These are phyloP conservation scores for Scleroderma bovista DNA, from an alignment of 768 basidiomycete genomes.

Conservation along the genomic window DNA sequence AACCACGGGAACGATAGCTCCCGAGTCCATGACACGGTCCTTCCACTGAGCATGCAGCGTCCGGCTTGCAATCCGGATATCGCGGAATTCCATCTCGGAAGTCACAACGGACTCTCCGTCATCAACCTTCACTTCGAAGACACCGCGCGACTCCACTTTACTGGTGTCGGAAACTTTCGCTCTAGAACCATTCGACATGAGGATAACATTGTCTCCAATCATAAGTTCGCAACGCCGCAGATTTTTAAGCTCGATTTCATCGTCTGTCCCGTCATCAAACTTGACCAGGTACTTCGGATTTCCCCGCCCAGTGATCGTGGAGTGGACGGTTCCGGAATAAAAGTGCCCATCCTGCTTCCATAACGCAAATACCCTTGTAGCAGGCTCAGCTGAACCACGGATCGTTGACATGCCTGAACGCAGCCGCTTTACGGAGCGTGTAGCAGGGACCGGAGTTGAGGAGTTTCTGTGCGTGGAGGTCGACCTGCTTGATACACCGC, in stretches of 20 bases:
- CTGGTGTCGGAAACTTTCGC: slow-evolving; percentile 30
- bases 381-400: slow-evolving; percentile 14
- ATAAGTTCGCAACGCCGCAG: slow-evolving; percentile 49
- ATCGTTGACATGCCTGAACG: slow-evolving; percentile 33
- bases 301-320: slow-evolving; percentile 8
- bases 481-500: slow-evolving; percentile 17
- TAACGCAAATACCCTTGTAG: slow-evolving; percentile 64
- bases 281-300: slow-evolving; percentile 39
- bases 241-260: slow-evolving; percentile 41
- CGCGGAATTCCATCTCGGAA: slow-evolving; percentile 27
- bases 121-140: slow-evolving; percentile 37
- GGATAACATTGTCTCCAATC: slow-evolving; percentile 53
- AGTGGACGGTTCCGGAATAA: slow-evolving; percentile 54
- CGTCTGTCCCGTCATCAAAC: slow-evolving; percentile 63
- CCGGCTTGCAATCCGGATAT: slow-evolving; percentile 47
- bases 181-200: slow-evolving; percentile 23
- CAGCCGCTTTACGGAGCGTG: slow-evolving; percentile 34
- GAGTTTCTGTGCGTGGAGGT: slow-evolving; percentile 24
- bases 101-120: slow-evolving; percentile 26
- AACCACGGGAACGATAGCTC: slow-evolving; percentile 39
- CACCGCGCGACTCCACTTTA: slow-evolving; percentile 22
- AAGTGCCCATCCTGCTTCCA: slow-evolving; percentile 59
- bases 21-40: slow-evolving; percentile 41
- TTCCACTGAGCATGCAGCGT: slow-evolving; percentile 49
- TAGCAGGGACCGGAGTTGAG: slow-evolving; percentile 23